A percentile compares a stretch with the other conserved stretches of the same genome.
Evolutionary conservation across 768 basidiomycete genomes (phyloP).

Genomic region (Tylopilus rubrobrunneus): DNA sequence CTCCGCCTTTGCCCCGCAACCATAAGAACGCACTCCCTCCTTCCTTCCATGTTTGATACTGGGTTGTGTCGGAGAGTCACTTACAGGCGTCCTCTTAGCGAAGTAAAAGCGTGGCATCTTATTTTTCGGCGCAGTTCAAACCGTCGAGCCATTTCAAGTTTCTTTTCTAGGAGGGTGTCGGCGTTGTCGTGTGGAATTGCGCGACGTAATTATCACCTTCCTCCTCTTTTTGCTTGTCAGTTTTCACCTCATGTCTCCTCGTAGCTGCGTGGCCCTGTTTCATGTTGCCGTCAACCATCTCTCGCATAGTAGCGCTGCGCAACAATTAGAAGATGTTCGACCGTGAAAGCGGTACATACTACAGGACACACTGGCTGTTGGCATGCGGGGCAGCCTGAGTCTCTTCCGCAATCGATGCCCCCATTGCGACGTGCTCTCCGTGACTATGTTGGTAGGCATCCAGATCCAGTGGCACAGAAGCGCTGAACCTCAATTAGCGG

Average conservation of each 20-base stretch:
- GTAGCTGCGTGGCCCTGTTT: no score
- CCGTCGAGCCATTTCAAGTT: no score
- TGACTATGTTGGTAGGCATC: no score
- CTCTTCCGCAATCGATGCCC: background rate
- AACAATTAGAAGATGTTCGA: background rate
- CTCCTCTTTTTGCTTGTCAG: background rate
- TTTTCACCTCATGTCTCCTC: background rate
- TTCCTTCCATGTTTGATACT: slow-evolving; percentile 1
- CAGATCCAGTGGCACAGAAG: background rate
- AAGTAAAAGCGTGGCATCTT: background rate
- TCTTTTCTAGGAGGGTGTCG: background rate
- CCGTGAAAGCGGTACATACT: no score
- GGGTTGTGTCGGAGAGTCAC: slow-evolving; percentile 1
- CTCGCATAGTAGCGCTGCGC: background rate
- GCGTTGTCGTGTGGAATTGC: no score
- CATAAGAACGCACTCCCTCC: background rate
- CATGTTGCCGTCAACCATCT: background rate
- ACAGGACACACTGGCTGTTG: background rate
- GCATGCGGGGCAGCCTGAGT: no score
- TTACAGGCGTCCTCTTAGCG: background rate
- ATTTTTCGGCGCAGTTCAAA: no score
- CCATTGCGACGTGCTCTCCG: background rate
- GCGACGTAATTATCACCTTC: no score
- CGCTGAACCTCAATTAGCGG: background rate
- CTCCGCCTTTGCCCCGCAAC: slow-evolving; percentile 7